Conservation (phyloP, 306 rosid species). For the Cicer yamashitae region DNA sequence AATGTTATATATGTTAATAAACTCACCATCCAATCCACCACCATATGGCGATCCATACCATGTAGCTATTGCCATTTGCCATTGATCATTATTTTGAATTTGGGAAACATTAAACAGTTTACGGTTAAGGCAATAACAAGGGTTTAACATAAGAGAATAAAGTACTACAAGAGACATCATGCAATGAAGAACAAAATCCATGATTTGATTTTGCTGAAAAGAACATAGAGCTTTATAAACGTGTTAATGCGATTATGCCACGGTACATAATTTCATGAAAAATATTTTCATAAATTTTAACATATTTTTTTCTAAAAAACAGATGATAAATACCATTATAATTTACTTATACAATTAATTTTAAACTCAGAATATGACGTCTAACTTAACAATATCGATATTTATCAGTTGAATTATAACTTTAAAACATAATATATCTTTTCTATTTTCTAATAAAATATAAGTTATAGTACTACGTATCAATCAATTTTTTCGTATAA, state of each 20-base stretch:
- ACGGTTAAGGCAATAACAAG: constrained; percentile 48
- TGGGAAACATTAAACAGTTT: constrained; percentile 29
- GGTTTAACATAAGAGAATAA: constrained; percentile 30
- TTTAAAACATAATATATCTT: too few species aligned
- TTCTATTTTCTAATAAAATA: too few species aligned
- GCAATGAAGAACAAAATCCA: constrained; percentile 19
- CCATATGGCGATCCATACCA: constrained; percentile 57
- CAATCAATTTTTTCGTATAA: too few species aligned
- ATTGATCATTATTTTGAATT: not conserved
- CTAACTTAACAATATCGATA: too few species aligned
- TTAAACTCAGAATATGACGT: too few species aligned
- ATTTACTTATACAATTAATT: too few species aligned
- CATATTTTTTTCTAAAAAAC: too few species aligned
- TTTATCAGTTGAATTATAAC: too few species aligned
- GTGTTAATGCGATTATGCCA: constrained; percentile 2
- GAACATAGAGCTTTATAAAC: not conserved
- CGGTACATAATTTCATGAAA: not conserved
- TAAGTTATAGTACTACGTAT: too few species aligned
- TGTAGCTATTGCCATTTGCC: constrained; percentile 55
- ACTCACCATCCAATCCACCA: constrained; percentile 55
- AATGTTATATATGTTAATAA: too few species aligned
- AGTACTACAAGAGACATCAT: not conserved
- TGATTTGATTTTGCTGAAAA: not conserved
- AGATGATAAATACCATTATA: too few species aligned
- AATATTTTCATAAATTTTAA: not conserved